Conservation (phyloP, 2,329 filamentous ascomycete species). For the Arthrobotrys pseudoclavata region DNA sequence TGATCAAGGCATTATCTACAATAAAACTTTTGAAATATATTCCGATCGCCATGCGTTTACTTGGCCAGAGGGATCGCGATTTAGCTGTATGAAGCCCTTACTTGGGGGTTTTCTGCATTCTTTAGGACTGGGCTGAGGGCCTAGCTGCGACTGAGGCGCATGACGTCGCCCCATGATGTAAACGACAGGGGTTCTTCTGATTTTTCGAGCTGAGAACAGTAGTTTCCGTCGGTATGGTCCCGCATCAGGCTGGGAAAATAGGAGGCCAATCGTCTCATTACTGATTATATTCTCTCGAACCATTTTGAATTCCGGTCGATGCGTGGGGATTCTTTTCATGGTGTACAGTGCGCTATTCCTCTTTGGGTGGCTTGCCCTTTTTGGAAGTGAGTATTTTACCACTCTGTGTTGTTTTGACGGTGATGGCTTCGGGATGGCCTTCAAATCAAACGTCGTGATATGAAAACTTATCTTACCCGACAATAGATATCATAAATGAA, state of each 20-base stretch:
- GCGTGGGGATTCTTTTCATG: too few species aligned
- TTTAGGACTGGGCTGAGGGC: not conserved
- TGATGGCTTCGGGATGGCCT: too few species aligned
- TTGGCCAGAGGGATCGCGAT: not conserved
- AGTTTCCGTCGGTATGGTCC: not conserved
- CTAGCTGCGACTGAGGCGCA: slow-evolving; percentile 5
- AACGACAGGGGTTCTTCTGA: slow-evolving; percentile 14
- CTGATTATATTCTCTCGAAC: not conserved
- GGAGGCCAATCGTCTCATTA: not conserved
- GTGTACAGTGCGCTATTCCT: not conserved
- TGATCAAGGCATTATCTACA: slow-evolving; percentile 11
- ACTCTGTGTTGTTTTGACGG: not conserved
- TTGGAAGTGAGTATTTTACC: not conserved
- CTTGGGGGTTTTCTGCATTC: not conserved
- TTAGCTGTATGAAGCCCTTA: not conserved
- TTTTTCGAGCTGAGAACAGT: not conserved
- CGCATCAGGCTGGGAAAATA: not conserved
- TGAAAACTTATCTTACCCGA: too few species aligned
- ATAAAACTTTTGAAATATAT: not conserved
- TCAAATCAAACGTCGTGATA: too few species aligned
- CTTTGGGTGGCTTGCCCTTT: slow-evolving; percentile 1
- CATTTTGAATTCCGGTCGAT: not conserved
- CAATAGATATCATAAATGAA: too few species aligned
- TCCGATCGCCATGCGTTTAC: not conserved
- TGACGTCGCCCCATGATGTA: slow-evolving; percentile 27